Evolutionary conservation across 805 yeast species (phyloP), one percentile per base, ranked within the genome.

Genomic region (Lachancea dasiensis): DNA sequence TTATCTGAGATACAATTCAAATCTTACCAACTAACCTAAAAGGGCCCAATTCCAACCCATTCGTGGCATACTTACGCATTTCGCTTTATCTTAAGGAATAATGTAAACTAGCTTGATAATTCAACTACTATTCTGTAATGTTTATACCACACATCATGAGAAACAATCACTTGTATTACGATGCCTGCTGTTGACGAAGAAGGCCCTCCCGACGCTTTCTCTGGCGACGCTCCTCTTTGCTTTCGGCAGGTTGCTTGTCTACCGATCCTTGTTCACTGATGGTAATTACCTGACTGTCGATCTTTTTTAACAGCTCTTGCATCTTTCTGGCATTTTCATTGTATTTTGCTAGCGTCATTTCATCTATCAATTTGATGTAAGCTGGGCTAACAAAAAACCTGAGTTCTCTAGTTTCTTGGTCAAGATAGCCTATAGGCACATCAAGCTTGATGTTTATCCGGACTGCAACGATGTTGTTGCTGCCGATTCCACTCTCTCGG

Each of bases 401-500:
- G 15, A 70, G 46, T 10, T 51, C 39, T 1, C 60, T 60, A 1
- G 47, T 50, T 1, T 43, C 50, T 4, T 61, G 64, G 15, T 61
- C 53, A 9, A 70, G 56, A 48, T 61, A 74, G 0, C 89, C 95
- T 22, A 86, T 73, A 1, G 95, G 95, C 0, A 79, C 68, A 54
- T 86, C 95, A 17, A 86, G 57, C 44, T 75, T 75, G 40, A 86
- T 77, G 29, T 52, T 56, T 1, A 77, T 81, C 46, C 95, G 67
- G 14, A 86, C 73, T 0, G 87, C 95, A 5, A 86, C 94, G 9
- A 81, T 67, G 48, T 77, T 74, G 50, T 86, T 84, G 21, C 79
- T 69, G 6, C 94, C 94, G 31, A 86, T 84, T 1, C 95, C 95
- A 21, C 85, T 72, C 58, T 86, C 95, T 51, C 95, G 69, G 52